Evolutionary conservation across 2,329 filamentous ascomycete species (phyloP), one percentile per base, ranked within the genome.

Genomic region (Fusarium proliferatum): DNA sequence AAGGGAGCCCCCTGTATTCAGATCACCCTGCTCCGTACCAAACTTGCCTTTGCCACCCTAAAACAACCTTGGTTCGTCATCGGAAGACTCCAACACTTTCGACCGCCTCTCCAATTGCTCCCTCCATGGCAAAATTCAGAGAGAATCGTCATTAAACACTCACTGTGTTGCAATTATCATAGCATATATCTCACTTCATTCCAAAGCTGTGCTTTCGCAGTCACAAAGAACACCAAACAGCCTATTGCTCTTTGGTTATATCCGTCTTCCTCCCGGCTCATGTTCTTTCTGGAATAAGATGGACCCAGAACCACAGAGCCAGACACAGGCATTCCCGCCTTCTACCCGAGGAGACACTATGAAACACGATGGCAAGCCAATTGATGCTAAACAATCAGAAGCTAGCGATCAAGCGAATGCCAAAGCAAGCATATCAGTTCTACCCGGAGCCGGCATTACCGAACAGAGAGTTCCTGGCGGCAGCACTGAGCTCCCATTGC

Each of bases 221-320:
- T 43, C 28, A 28, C 51, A 34, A 59, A 69, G 41, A 39, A 69
- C 30, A 42, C 12, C 30, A 45, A 43, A 28, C 43, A 36, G 42
- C 56, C n/a, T 9, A 30, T 38, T 53, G 13, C 13, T 34, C 16
- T 26, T 23, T 58, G 39, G 21, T 65, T 74, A 74, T 72, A 74
- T 49, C 71, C 71, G 67, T 65, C 49, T 74, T 71, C 46, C 42
- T 53, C 38, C 67, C 63, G 67, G 63, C 63, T 42, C 56, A 43
- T 60, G 52, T 26, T 36, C 58, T 43, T 51, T 57, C 56, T 45
- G 39, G 58, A 55, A n/a, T n/a, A 64, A 60, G 30, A 74, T 73
- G 71, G 43, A 41, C 34, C 63, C 61, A 30, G 57, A 60, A 62
- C 53, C 49, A 30, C 63, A 39, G 33, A 57, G 42, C 30, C 53